Conservation (phyloP, 2,329 filamentous ascomycete species). For the Aspergillus neoniger region DNA sequence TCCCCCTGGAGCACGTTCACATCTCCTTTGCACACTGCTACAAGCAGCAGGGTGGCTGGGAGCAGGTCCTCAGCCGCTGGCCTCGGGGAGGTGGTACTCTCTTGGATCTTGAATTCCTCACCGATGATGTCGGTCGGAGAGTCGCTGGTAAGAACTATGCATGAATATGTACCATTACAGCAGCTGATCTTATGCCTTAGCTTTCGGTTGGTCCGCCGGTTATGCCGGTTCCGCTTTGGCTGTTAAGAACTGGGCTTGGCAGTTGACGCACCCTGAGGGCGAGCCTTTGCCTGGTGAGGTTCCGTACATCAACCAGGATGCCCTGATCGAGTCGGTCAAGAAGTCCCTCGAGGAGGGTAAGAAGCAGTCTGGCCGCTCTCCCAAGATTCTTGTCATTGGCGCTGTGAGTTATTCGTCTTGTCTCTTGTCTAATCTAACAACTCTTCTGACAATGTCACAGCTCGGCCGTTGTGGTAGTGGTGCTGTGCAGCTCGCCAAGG, state of each 20-base stretch:
- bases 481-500: conserved; percentile 75
- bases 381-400: conserved; percentile 81
- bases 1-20: conserved; percentile 71
- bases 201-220: conserved; percentile 67
- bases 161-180: background rate
- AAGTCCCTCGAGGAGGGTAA: conserved; percentile 66
- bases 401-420: conserved; percentile 49
- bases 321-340: conserved; percentile 73
- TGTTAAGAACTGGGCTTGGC: conserved; percentile 79
- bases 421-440: background rate
- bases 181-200: conserved; percentile 23
- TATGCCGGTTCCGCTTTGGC: conserved; percentile 74
- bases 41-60: conserved; percentile 78
- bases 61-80: conserved; percentile 76
- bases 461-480: conserved; percentile 73
- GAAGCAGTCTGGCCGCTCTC: conserved; percentile 66
- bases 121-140: conserved; percentile 67
- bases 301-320: conserved; percentile 67
- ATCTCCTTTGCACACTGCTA: conserved; percentile 74
- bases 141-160: conserved; percentile 38
- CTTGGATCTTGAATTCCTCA: conserved; percentile 84
- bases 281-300: conserved; percentile 64
- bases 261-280: conserved; percentile 68
- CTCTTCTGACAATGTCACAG: conserved; percentile 22
- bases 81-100: conserved; percentile 74